Base-by-base conservation (phyloP, 2,329 filamentous ascomycete genomes). In the Sclerotinia subarctica region DNA sequence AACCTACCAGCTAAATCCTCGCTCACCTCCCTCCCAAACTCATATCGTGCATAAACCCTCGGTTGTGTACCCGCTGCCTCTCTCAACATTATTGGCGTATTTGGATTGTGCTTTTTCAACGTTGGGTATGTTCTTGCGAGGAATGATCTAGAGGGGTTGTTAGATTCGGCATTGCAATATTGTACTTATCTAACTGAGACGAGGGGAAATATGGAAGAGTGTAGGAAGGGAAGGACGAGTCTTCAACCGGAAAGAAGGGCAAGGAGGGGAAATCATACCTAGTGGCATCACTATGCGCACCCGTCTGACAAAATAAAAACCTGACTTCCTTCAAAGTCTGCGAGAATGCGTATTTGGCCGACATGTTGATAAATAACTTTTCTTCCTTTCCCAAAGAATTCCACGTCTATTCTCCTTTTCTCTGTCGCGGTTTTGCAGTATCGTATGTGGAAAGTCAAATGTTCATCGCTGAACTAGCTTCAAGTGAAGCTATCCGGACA, bases 101-200 rank as follows among this genome's bases (percentile, higher is more conserved):
- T 84, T 68, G 95, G 95, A 84, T 99, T 99, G 86, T 94, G 92
- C 85, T 96, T 96, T 88, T 99, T 99, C 94, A 99, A 98, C 70
- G 92, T 95, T 58, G 95, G 95, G 81, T 99, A 99, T 73, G 93
- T 89, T 79, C 92, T 88, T 73, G 90, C 90, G 73, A 99, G 85
- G 82, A 99, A 99, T 42, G 91, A 89, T 80, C 95, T 97, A 11
- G 35, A 26, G n/a, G 32, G 35, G 21, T 26, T 44, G 38, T 67
- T 52, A 67, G 65, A 24, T 46, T 44, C 49, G n/a, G n/a, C 15
- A 15, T 60, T 66, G 15, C n/a, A 15, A 6, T 10, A n/a, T 21
- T n/a, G 10, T 35, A 19, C 2, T 54, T 29, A 15, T 42, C 5
- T 17, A 15, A 17, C 38, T 29, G 19, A 19, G 7, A 29, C 3